phyloP scores from a whole-genome alignment of 331 rosid species.

The Phaseolus coccineus region DNA sequence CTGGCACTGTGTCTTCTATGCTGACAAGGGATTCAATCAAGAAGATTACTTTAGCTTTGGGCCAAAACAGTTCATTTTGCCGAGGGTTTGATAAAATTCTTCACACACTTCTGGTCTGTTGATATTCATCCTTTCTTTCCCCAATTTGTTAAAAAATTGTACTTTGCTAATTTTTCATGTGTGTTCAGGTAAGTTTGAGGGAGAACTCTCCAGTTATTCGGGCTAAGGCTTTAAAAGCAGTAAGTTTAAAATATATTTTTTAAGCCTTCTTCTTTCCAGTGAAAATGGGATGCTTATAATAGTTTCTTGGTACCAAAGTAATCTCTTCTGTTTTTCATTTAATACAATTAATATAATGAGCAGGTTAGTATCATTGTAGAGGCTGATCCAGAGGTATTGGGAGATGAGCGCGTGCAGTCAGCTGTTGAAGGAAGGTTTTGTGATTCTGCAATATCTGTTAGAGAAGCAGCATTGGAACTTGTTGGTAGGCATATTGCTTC shows the following conservation, averaged over 20 bases:
- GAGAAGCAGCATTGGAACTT: slow-evolving; percentile 99
- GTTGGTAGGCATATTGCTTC: slow-evolving; percentile 99
- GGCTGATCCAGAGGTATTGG: slow-evolving; percentile 98
- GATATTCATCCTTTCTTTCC: slow-evolving; percentile 41
- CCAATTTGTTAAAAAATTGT: slow-evolving; percentile 34
- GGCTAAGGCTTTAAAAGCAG: slow-evolving; percentile 97
- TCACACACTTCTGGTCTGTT: slow-evolving; percentile 88
- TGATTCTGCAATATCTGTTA: slow-evolving; percentile 92
- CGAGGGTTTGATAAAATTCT: slow-evolving; percentile 98
- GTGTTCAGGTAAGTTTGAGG: slow-evolving; percentile 77
- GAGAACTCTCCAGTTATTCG: slow-evolving; percentile 95
- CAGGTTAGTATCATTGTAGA: slow-evolving; percentile 99
- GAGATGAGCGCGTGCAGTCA: slow-evolving; percentile 82
- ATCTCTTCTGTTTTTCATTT: slow-evolving; percentile 37
- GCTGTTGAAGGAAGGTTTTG: slow-evolving; percentile 99
- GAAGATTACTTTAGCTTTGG: slow-evolving; percentile 81
- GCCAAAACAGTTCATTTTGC: slow-evolving; percentile 88
- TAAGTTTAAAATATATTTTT: slow-evolving; percentile 49
- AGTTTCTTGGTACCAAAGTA: slow-evolving; percentile 17
- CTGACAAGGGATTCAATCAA: slow-evolving; percentile 80
- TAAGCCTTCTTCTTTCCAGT: slow-evolving; percentile 34
- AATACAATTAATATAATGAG: slow-evolving; percentile 47
- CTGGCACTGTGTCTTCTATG: slow-evolving; percentile 68
- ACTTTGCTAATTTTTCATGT: slow-evolving; percentile 31
- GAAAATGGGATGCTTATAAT: slow-evolving; percentile 39